Evolutionary conservation across 106 monocot species (phyloP).

Genomic region (Ottelia alismoides): DNA sequence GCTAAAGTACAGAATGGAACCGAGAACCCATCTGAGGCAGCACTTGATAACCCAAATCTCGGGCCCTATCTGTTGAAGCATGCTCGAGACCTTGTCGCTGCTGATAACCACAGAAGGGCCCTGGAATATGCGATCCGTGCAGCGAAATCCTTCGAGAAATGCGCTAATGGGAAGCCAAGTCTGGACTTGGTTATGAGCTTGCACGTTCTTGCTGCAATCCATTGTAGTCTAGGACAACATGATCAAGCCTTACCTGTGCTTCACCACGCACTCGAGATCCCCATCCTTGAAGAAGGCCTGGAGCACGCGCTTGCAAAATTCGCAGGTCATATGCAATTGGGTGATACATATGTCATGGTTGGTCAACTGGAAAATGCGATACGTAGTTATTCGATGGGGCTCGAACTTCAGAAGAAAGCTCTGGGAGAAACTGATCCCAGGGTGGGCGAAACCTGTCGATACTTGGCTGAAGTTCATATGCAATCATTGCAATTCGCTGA

Average conservation of each 20-base stretch:
- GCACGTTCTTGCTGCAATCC: conserved; percentile 51
- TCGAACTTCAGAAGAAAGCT: conserved; percentile 24
- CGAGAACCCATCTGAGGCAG: conserved; percentile 30
- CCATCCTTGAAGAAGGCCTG: conserved; percentile 29
- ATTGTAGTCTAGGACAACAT: conserved; percentile 42
- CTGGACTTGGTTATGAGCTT: conserved; percentile 52
- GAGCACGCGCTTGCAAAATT: conserved; percentile 60
- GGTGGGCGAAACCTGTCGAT: conserved; percentile 39
- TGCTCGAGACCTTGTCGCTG: conserved; percentile 70
- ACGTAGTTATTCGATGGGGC: conserved; percentile 18
- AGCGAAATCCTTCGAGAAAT: conserved; percentile 40
- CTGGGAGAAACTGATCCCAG: conserved; percentile 26
- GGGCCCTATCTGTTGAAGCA: conserved; percentile 83
- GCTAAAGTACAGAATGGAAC: conserved; percentile 23
- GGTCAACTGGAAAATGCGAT: conserved; percentile 25
- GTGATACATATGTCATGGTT: conserved; percentile 31
- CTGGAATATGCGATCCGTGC: conserved; percentile 51
- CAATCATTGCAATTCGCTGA: conserved; percentile 29
- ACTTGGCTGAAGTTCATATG: conserved; percentile 32
- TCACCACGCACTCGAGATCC: conserved; percentile 33
- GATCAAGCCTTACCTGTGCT: conserved; percentile 37
- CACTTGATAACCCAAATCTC: conserved; percentile 53
- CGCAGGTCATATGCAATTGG: conserved; percentile 59
- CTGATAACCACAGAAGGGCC: conserved; percentile 49
- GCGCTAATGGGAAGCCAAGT: conserved; percentile 31